Evolutionary conservation across 176 grass and related monocot species (phyloP), one percentile per base, ranked within the genome.

Genomic region (Oryza glaberrima): DNA sequence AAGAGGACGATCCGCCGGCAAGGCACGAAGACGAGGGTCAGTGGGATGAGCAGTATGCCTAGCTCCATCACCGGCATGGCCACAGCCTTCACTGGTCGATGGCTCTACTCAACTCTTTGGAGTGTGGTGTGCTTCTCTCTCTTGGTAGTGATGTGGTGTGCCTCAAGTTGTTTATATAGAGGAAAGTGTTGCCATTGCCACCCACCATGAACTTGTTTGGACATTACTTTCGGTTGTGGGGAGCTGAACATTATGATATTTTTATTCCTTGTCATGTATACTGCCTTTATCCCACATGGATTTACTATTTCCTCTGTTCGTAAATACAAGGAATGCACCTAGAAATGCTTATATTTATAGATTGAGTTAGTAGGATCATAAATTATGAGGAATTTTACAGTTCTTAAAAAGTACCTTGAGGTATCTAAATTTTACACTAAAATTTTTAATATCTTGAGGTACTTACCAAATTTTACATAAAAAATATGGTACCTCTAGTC

Each of bases 31-130:
- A 98, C 73, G 77, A 98, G 80, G 26, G 91, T 90, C 71, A 98
- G 83, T 64, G 95, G 93, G 67, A 98, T 85, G 76, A 95, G 23
- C 93, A 93, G 92, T 54, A 95, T 16, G 54, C 93, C 95, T 46
- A 95, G 23, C 23, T 88, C 93, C 43, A 95, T 8, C 75, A 98
- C 34, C 47, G 85, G 68, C 93, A 95, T 98, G 40, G 40, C 40
- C 40, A 41, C 40, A 41, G 40, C 56, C 20, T 20, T 10, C 34
- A 1, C 38, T 54, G 5, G 4, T 36, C 35, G 35, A 64, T 54
- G 52, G 43, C 52, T 20, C 17, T 30, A 30, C 2, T 19, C 26
- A 80, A 51, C 49, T 61, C 3, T 85, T 20, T 38, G 8, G 9
- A 14, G 52, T 75, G 65, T 22, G 20, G 67, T 77, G 75, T 14